A percentile compares a stretch with the other conserved stretches of the same genome.
Conservation (phyloP, 148 eudicot species). For the Amaranthus cruentus region DNA sequence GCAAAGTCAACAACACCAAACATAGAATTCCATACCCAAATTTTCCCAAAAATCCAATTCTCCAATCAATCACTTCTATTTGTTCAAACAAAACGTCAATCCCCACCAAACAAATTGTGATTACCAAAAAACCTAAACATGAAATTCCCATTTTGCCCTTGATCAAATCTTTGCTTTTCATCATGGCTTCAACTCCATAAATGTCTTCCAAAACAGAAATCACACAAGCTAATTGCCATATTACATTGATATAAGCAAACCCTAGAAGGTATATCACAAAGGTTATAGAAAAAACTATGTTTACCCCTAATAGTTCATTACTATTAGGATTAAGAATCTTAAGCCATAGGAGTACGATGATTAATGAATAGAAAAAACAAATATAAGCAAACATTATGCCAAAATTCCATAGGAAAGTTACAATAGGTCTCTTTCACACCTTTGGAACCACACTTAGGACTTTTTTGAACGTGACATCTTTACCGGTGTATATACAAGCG, state of each 20-base stretch:
- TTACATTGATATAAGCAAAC: constrained; percentile 36
- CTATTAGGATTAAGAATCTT: constrained; percentile 3
- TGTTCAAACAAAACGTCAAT: constrained; percentile 32
- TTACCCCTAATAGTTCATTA: constrained; percentile 1
- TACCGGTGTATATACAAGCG: constrained; percentile 34
- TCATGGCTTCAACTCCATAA: constrained; percentile 48
- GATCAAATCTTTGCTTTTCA: constrained; percentile 47
- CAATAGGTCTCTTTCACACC: constrained; percentile 44
- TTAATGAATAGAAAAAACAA: not conserved
- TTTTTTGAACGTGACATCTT: constrained; percentile 31
- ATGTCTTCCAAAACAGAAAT: constrained; percentile 49
- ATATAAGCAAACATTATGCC: constrained; percentile 19
- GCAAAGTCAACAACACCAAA: constrained; percentile 26
- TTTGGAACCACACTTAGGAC: constrained; percentile 36
- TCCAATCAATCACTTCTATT: constrained; percentile 25
- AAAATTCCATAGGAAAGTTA: constrained; percentile 40
- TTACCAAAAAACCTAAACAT: constrained; percentile 17
- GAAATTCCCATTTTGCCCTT: constrained; percentile 44
- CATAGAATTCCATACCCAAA: constrained; percentile 34
- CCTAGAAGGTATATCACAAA: constrained; percentile 26
- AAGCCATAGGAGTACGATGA: constrained; percentile 11
- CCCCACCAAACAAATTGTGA: constrained; percentile 24
- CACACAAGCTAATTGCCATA: constrained; percentile 54
- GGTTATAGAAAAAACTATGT: not conserved
- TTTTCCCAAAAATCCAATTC: constrained; percentile 18